Evolutionary conservation across 2,329 filamentous ascomycete genomes (phyloP).

Genomic region (Ilyonectria sp.): DNA sequence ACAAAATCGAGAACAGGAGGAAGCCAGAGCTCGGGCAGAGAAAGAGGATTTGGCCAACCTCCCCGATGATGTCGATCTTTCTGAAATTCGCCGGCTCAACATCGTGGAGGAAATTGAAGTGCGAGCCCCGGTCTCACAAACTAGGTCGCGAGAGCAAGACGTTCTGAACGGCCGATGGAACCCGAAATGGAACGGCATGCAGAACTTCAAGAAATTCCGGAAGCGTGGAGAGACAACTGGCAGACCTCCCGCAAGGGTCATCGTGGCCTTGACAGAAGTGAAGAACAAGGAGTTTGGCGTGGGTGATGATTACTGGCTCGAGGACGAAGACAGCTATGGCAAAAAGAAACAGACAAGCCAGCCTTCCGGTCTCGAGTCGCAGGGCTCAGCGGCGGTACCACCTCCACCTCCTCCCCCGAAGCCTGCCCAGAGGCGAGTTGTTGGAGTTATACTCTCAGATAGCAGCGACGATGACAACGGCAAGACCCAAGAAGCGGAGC

Average conservation of each 20-base stretch:
- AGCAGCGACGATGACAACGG: conserved; percentile 55
- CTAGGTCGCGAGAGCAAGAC: conserved; percentile 62
- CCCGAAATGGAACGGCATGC: conserved; percentile 90
- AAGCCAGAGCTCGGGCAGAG: conserved; percentile 72
- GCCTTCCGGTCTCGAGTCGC: conserved; percentile 40
- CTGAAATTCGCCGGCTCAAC: conserved; percentile 80
- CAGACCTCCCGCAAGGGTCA: conserved; percentile 65
- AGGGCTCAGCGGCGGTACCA: conserved; percentile 24
- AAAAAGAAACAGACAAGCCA: conserved; percentile 50
- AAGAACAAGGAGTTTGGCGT: conserved; percentile 80
- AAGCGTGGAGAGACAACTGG: conserved; percentile 67
- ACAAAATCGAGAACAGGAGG: conserved; percentile 74
- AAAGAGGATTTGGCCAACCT: conserved; percentile 66
- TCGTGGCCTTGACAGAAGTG: conserved; percentile 81
- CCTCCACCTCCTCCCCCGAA: conserved; percentile 30
- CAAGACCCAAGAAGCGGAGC: conserved; percentile 25
- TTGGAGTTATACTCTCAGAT: conserved; percentile 53
- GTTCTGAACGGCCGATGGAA: conserved; percentile 79
- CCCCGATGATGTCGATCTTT: conserved; percentile 78
- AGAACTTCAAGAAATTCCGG: conserved; percentile 95
- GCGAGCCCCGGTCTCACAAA: conserved; percentile 52
- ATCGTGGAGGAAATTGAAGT: conserved; percentile 85
- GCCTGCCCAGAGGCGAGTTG: conserved; percentile 34
- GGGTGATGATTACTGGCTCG: conserved; percentile 83
- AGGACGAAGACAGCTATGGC: conserved; percentile 60